phyloP scores from a whole-genome alignment of 2,329 filamentous ascomycete genomes.

The Sordariomycetes sp. region DNA sequence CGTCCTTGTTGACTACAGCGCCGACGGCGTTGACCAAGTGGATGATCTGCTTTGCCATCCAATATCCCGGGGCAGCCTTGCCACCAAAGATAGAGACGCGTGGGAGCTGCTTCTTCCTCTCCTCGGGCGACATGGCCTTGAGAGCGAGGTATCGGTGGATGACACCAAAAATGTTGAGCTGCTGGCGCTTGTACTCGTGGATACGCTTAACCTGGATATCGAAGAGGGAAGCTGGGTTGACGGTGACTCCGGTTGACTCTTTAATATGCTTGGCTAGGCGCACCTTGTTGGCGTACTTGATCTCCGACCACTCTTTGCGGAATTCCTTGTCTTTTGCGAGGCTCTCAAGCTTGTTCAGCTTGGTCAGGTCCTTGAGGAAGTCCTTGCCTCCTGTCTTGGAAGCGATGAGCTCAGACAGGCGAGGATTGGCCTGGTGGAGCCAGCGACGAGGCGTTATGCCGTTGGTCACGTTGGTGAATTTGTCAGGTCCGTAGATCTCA shows the following conservation, averaged over 20 bases:
- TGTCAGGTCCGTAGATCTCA: conserved; percentile 86
- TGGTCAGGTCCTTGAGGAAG: conserved; percentile 84
- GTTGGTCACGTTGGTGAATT: conserved; percentile 98
- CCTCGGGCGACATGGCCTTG: conserved; percentile 74
- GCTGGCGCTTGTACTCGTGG: conserved; percentile 98
- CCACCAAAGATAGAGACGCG: conserved; percentile 95
- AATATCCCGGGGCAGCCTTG: conserved; percentile 96
- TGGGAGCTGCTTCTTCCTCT: conserved; percentile 77
- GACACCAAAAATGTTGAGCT: conserved; percentile 97
- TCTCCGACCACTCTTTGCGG: conserved; percentile 89
- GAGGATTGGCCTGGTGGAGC: conserved; percentile 95
- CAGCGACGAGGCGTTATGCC: conserved; percentile 93
- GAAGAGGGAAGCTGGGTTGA: conserved; percentile 84
- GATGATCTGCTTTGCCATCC: conserved; percentile 99
- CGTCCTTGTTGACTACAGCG: conserved; percentile 81
- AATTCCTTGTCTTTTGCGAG: conserved; percentile 80
- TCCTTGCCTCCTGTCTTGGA: conserved; percentile 75
- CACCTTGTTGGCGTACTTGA: conserved; percentile 95
- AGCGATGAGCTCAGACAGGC: conserved; percentile 83
- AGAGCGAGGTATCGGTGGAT: conserved; percentile 89
- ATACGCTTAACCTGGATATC: conserved; percentile 99
- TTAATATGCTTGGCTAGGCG: conserved; percentile 88
- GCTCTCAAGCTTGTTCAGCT: conserved; percentile 78
- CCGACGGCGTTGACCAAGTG: conserved; percentile 92
- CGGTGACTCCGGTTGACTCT: conserved; percentile 64